Evolutionary conservation across 176 grass and related monocot species (phyloP).

Genomic region (Oryza brachyantha): DNA sequence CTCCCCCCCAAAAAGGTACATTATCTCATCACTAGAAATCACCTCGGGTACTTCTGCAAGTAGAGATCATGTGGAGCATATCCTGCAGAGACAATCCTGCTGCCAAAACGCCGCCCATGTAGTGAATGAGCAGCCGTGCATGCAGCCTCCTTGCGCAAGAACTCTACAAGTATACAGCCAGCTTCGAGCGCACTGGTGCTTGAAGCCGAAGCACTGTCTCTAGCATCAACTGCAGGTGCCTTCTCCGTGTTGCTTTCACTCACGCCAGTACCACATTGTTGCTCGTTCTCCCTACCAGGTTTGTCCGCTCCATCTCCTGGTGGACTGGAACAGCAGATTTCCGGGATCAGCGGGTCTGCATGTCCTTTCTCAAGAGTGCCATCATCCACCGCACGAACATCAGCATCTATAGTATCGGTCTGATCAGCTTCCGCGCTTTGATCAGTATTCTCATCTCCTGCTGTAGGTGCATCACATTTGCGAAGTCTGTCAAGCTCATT

Average conservation of each 20-base stretch:
- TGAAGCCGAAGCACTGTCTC: not conserved
- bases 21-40: conserved; percentile 11
- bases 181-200: conserved; percentile 35
- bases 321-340: not conserved
- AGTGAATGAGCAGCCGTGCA: conserved; percentile 66
- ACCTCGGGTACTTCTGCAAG: conserved; percentile 53
- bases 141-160: conserved; percentile 70
- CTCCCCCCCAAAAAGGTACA: not conserved
- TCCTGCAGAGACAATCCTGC: conserved; percentile 44
- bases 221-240: not conserved
- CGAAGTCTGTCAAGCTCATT: conserved; percentile 15
- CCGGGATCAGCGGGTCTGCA: not conserved
- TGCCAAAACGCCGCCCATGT: conserved; percentile 63
- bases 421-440: conserved; percentile 1
- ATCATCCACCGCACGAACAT: not conserved
- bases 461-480: not conserved
- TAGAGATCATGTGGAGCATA: conserved; percentile 59
- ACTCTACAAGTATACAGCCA: conserved; percentile 81
- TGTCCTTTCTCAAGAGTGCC: conserved; percentile 17
- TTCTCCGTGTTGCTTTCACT: conserved; percentile 14
- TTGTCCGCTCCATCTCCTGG: not conserved
- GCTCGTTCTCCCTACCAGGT: not conserved
- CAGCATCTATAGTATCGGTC: not conserved
- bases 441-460: conserved; percentile 23
- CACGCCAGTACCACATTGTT: not conserved